A percentile compares a stretch with the other conserved stretches of the same genome.
These are phyloP conservation scores for Pseudopediastrum boryanum DNA, from an alignment of 139 green algal species.

Conservation along the genomic window DNA sequence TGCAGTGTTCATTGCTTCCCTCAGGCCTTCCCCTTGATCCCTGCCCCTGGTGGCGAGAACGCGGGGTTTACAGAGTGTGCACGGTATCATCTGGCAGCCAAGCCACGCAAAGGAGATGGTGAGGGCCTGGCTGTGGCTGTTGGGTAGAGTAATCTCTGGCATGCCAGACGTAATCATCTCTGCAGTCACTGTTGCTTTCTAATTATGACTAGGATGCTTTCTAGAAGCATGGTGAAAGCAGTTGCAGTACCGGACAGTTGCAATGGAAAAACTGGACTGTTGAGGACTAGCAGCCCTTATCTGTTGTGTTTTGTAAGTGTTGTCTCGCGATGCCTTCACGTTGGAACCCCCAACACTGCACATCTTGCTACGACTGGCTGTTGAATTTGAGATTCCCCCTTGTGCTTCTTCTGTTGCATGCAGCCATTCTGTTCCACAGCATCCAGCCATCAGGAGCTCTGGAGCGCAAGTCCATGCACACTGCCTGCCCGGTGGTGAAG, in stretches of 20 bases:
- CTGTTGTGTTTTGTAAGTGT: too few species aligned
- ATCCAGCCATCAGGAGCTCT: slow-evolving; percentile 61
- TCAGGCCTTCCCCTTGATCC: slow-evolving; percentile 67
- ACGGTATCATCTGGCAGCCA: slow-evolving; percentile 53
- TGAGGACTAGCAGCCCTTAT: too few species aligned
- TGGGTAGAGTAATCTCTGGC: neutral
- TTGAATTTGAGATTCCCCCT: too few species aligned
- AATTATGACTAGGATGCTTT: too few species aligned
- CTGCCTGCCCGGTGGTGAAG: slow-evolving; percentile 71
- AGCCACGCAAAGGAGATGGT: slow-evolving; percentile 54
- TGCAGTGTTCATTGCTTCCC: neutral
- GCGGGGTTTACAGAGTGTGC: slow-evolving; percentile 57
- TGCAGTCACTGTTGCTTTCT: neutral
- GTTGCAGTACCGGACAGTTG: too few species aligned
- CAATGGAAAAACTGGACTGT: too few species aligned
- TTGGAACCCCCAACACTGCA: too few species aligned
- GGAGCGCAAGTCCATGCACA: slow-evolving; percentile 55
- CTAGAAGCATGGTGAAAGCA: too few species aligned
- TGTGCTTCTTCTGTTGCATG: neutral
- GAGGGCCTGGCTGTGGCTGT: neutral
- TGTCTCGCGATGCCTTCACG: too few species aligned
- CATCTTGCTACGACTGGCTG: too few species aligned
- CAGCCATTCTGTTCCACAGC: slow-evolving; percentile 63
- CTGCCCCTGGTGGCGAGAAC: slow-evolving; percentile 47
- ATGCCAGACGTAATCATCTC: neutral